Percentiles rank a stretch among this genome's conserved stretches.
Conservation (phyloP, 352 stramenopile genomes). For the Aphanomyces astaci region DNA sequence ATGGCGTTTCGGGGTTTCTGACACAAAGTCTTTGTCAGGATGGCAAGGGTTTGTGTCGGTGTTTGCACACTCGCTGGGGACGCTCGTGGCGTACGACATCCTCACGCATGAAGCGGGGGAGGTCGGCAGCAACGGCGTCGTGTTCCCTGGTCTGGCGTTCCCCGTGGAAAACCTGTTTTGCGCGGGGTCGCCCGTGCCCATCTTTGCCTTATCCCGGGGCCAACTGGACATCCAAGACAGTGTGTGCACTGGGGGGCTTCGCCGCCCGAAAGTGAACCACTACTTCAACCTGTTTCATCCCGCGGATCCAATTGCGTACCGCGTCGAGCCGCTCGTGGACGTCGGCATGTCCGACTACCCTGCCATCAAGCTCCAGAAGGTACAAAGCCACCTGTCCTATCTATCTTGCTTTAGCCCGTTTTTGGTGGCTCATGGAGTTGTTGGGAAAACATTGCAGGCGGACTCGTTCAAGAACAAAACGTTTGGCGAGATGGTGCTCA, state of each 20-base stretch:
- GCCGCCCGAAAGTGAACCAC: conserved; percentile 65
- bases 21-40: too few species aligned
- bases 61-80: conserved; percentile 85
- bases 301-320: conserved; percentile 91
- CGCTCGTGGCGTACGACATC: conserved; percentile 89
- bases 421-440: too few species aligned
- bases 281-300: conserved; percentile 95
- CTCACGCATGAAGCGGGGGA: conserved; percentile 69
- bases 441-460: too few species aligned
- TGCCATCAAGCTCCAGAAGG: background rate
- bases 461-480: conserved; percentile 50
- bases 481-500: conserved; percentile 68
- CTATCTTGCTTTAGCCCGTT: too few species aligned
- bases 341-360: background rate
- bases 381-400: too few species aligned
- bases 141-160: conserved; percentile 76
- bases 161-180: conserved; percentile 82
- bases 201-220: conserved; percentile 88
- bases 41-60: conserved; percentile 87
- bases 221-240: conserved; percentile 48
- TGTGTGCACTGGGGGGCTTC: conserved; percentile 33
- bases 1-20: too few species aligned
- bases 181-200: conserved; percentile 79
- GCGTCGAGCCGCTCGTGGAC: conserved; percentile 91
- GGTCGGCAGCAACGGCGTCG: conserved; percentile 52